Conservation (phyloP, 805 yeast genomes). For the Candida cerambycidarum region DNA sequence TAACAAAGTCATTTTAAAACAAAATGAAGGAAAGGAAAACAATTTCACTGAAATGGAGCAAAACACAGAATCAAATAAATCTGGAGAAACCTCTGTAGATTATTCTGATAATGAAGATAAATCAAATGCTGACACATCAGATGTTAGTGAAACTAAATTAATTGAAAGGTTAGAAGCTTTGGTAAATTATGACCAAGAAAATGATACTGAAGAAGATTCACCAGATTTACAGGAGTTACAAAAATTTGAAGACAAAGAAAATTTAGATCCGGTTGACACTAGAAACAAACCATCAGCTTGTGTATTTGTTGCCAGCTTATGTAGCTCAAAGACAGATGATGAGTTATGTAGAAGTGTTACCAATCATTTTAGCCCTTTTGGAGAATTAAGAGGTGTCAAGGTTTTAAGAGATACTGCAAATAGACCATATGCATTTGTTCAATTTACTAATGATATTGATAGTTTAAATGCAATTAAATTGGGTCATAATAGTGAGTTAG, state of each 20-base stretch:
- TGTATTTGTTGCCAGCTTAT: slow-evolving; percentile 82
- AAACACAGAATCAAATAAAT: neutral
- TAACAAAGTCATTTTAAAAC: too few relatives aligned
- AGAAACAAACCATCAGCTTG: slow-evolving; percentile 79
- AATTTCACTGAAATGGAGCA: too few relatives aligned
- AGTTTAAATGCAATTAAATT: slow-evolving; percentile 64
- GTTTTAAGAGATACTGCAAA: slow-evolving; percentile 79
- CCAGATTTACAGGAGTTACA: neutral
- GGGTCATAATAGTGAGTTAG: slow-evolving; percentile 68
- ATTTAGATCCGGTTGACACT: slow-evolving; percentile 8
- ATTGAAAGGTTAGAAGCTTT: slow-evolving; percentile 2
- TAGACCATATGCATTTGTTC: slow-evolving; percentile 92
- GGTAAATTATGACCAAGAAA: neutral
- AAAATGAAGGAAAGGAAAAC: too few relatives aligned
- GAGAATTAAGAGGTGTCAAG: slow-evolving; percentile 69
- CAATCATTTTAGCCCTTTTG: slow-evolving; percentile 68
- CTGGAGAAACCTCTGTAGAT: too few relatives aligned
- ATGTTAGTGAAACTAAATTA: neutral
- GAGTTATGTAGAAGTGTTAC: slow-evolving; percentile 68
- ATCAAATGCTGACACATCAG: neutral
- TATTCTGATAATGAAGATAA: neutral
- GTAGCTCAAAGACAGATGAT: slow-evolving; percentile 66
- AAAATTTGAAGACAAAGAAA: slow-evolving; percentile 8
- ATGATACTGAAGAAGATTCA: too few relatives aligned
- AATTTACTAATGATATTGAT: slow-evolving; percentile 68